A percentile compares a stretch with the other conserved stretches of the same genome.
These are phyloP conservation scores for Dactylella cylindrospora DNA, from an alignment of 2,329 filamentous ascomycete genomes.

Conservation along the genomic window DNA sequence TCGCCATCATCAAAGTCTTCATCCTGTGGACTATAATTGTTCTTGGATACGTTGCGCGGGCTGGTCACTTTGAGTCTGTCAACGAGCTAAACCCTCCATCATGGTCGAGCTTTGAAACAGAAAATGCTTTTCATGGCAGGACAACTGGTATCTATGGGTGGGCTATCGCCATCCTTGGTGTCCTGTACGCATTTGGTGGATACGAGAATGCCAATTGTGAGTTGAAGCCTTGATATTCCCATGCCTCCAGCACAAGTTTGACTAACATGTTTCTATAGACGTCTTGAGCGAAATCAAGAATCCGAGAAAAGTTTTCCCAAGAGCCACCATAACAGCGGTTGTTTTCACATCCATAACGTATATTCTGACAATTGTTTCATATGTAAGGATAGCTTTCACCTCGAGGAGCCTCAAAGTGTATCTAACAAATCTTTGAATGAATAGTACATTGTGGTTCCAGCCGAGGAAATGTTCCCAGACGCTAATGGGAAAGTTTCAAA, in stretches of 20 bases:
- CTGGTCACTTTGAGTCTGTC: constrained; percentile 46
- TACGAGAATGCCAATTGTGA: constrained; percentile 57
- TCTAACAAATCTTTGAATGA: constrained; percentile 49
- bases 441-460: constrained; percentile 16
- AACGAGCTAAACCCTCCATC: constrained; percentile 47
- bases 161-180: constrained; percentile 54
- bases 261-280: constrained; percentile 48
- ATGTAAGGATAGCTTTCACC: constrained; percentile 55
- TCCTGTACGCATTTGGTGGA: constrained; percentile 54
- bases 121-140: constrained; percentile 5
- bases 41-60: constrained; percentile 51
- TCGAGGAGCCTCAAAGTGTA: constrained; percentile 47
- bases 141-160: constrained; percentile 49
- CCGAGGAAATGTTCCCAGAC: constrained; percentile 40
- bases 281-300: constrained; percentile 53
- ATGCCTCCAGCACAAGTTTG: constrained; percentile 47
- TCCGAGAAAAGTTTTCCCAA: constrained; percentile 52
- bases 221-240: background rate
- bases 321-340: constrained; percentile 51
- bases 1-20: constrained; percentile 57
- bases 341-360: constrained; percentile 51
- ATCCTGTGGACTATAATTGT: constrained; percentile 56
- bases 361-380: constrained; percentile 53
- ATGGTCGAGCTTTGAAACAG: constrained; percentile 47
- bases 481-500: constrained; percentile 41